Percentiles rank a stretch among this genome's conserved stretches.
These are phyloP conservation scores for Histomonas meleagridis DNA, from an alignment of 208 protist species.

Conservation along the genomic window DNA sequence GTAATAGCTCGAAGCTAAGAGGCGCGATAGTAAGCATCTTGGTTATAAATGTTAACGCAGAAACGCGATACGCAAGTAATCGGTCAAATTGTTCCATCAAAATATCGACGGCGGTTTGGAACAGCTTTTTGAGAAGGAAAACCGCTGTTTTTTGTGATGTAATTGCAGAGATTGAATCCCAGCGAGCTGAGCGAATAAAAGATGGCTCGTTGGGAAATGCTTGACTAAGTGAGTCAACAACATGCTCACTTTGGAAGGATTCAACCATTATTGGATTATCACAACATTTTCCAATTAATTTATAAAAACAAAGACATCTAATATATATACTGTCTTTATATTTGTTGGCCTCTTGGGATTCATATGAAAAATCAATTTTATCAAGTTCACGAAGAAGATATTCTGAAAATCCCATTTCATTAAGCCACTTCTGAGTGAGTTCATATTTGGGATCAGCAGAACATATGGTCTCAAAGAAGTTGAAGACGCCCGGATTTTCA, in stretches of 20 bases:
- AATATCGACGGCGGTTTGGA: too few relatives aligned
- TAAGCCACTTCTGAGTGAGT: not conserved
- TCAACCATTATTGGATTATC: not conserved
- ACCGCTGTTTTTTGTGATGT: not conserved
- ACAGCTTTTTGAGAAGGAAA: too few relatives aligned
- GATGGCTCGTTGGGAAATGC: not conserved
- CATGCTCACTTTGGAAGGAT: not conserved
- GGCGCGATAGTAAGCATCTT: not conserved
- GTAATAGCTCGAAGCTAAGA: not conserved
- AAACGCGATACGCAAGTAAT: not conserved
- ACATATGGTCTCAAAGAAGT: not conserved
- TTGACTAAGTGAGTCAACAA: not conserved
- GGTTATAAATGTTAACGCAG: not conserved
- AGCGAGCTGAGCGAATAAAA: not conserved
- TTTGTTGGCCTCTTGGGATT: not conserved
- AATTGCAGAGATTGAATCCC: not conserved
- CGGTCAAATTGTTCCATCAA: not conserved
- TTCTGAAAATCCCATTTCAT: not conserved
- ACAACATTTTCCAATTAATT: not conserved
- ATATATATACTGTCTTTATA: not conserved
- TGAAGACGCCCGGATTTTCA: slow-evolving; percentile 4
- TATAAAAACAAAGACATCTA: not conserved
- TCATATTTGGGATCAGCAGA: not conserved
- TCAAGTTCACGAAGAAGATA: not conserved
- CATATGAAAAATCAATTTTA: not conserved